Conservation (phyloP, 176 grass and related monocot species). For the Aegilops umbellulata region DNA sequence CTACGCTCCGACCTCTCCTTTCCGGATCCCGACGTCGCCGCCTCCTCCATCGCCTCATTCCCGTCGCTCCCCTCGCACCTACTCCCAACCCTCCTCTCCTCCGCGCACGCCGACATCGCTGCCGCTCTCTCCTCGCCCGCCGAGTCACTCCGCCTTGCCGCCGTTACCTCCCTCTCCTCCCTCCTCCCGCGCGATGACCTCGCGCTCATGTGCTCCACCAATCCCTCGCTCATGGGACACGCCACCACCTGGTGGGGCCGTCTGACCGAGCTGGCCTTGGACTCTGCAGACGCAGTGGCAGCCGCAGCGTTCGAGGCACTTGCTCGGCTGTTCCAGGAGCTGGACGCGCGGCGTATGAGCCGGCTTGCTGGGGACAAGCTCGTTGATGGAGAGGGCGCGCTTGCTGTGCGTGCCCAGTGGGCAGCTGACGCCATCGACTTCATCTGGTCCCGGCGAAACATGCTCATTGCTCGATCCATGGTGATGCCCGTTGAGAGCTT, state of each 20-base stretch:
- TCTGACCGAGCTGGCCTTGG: conserved; percentile 60
- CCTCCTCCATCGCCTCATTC: conserved; percentile 77
- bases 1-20: conserved; percentile 87
- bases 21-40: conserved; percentile 87
- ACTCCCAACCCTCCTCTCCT: conserved; percentile 72
- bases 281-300: conserved; percentile 70
- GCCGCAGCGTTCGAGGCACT: conserved; percentile 76
- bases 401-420: conserved; percentile 92
- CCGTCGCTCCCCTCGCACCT: conserved; percentile 83
- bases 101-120: conserved; percentile 62
- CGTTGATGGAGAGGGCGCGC: conserved; percentile 76
- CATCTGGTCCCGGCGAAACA: conserved; percentile 79
- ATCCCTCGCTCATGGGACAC: conserved; percentile 75
- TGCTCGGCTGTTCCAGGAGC: conserved; percentile 88
- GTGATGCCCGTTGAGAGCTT: conserved; percentile 93
- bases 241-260: conserved; percentile 84
- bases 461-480: conserved; percentile 73
- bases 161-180: conserved; percentile 69
- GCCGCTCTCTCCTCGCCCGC: conserved; percentile 59
- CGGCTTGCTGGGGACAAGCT: conserved; percentile 94
- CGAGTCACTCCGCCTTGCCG: conserved; percentile 65
- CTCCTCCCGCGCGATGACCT: conserved; percentile 83
- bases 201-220: conserved; percentile 72
- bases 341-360: conserved; percentile 92
- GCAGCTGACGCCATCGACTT: conserved; percentile 69